Percentiles rank a stretch among this genome's conserved stretches.
Conservation (phyloP, 2,329 filamentous ascomycete species). For the Biscogniauxia mediterranea region DNA sequence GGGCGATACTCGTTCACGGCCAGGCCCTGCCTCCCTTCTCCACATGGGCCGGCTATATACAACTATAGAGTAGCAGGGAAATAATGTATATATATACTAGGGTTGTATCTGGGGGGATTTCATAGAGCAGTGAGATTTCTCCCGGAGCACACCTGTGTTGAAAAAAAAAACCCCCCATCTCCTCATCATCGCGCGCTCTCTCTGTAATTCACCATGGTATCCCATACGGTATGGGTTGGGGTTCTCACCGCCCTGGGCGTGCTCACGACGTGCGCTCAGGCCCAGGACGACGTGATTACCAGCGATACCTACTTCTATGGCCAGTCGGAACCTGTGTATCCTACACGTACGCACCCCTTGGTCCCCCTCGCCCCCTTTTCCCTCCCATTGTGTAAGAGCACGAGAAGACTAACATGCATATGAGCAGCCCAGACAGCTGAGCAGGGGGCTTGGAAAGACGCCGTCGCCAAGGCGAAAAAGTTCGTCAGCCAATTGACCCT, state of each 20-base stretch:
- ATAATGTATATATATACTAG: background rate
- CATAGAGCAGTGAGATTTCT: background rate
- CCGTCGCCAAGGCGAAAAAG: conserved; percentile 57
- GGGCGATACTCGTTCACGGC: background rate
- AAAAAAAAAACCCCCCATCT: too few species aligned
- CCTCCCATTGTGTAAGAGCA: background rate
- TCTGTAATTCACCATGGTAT: background rate
- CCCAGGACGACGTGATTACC: conserved; percentile 5
- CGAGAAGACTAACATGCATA: background rate
- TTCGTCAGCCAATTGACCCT: conserved; percentile 65
- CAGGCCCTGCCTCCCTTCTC: background rate
- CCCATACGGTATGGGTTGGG: background rate
- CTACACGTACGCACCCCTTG: conserved; percentile 8
- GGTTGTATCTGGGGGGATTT: background rate
- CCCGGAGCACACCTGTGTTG: too few species aligned
- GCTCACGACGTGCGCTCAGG: background rate
- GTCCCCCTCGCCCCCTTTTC: background rate
- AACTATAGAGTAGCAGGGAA: background rate
- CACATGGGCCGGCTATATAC: background rate
- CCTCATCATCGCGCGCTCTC: too few species aligned
- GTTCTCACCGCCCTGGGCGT: background rate
- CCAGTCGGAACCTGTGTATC: conserved; percentile 17
- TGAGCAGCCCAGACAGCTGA: conserved; percentile 5
- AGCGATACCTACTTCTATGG: conserved; percentile 19
- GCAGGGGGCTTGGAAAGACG: conserved; percentile 48